Evolutionary conservation across 208 protist species (phyloP), one percentile per base, ranked within the genome.

Genomic region (Acanthamoeba castellanii): DNA sequence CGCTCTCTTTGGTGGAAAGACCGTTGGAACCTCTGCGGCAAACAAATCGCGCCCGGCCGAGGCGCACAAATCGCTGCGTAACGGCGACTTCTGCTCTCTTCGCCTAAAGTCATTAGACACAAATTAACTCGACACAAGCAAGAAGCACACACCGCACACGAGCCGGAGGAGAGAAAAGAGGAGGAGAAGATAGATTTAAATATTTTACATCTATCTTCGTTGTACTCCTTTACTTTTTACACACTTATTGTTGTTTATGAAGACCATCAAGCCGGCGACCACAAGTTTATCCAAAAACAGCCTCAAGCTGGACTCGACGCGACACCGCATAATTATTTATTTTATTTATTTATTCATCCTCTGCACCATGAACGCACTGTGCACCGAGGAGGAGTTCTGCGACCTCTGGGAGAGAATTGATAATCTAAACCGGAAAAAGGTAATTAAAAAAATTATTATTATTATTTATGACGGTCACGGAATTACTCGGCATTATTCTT

Each of bases 341-440:
- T 72, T 72, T 37, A 72, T 72, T 37, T 72, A 72, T 72, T 72
- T 20, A 5, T 72, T 72, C n/a, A 72, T 72, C 64, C 64, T 72
- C 64, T 72, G 64, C 64, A 16, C 64, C 30, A 50, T 50, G 74
- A 9, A 52, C 13, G 47, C 74, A 8, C 11, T 82, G 37, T 82
- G 74, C 42, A 55, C 74, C 7, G 74, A 82, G 74, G 74, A 82
- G 34, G 74, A 82, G 30, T 82, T 82, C 30, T 82, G 74, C 74
- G 74, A 42, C 14, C 32, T 82, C 3, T 82, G 74, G 74, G 74
- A 82, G 42, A 7, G 74, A 2, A 82, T 82, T 50, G 74, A 82
- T 9, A 18, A 52, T 55, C 27, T 82, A 14, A 42, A 52, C 9
- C n/a, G 42, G 20, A 25, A 25, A 8, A 42, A 82, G 74, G 74